These are phyloP conservation scores for Cryptosporidium baileyi DNA, from an alignment of 169 alveolate genomes.

Conservation along the genomic window DNA sequence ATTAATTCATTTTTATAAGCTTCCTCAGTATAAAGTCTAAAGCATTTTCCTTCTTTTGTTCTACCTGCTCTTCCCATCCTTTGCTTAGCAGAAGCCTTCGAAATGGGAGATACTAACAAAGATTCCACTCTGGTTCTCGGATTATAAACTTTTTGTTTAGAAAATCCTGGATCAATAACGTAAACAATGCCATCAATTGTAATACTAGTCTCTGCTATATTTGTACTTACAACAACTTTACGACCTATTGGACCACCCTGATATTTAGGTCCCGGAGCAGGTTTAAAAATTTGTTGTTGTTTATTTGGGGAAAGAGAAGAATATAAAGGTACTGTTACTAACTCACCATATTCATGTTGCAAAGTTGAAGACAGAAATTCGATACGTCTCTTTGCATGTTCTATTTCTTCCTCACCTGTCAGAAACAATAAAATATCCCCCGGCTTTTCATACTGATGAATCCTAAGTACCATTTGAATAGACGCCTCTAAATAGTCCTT, in stretches of 20 bases:
- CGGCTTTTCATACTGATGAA: conserved; percentile 91
- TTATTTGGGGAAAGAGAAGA: conserved; percentile 95
- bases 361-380: conserved; percentile 68
- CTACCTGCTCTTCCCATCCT: conserved; percentile 99
- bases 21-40: conserved; percentile 95
- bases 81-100: conserved; percentile 97
- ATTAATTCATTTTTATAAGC: conserved; percentile 92
- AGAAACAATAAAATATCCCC: conserved; percentile 83
- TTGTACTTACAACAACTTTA: conserved; percentile 91
- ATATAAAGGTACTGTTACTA: conserved; percentile 93
- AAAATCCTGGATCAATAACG: conserved; percentile 99
- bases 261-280: conserved; percentile 92
- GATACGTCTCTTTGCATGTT: conserved; percentile 75
- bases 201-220: conserved; percentile 99
- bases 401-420: conserved; percentile 90
- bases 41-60: conserved; percentile 98
- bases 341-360: conserved; percentile 76
- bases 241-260: conserved; percentile 90
- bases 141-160: conserved; percentile 98
- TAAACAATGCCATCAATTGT: conserved; percentile 99
- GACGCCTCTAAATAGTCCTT: conserved; percentile 93
- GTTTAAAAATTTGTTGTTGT: conserved; percentile 95
- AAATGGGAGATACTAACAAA: conserved; percentile 95
- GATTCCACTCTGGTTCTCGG: conserved; percentile 98
- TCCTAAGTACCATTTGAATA: conserved; percentile 87